phyloP scores from a whole-genome alignment of 805 yeast genomes.

The Metschnikowia kunwiensis region DNA sequence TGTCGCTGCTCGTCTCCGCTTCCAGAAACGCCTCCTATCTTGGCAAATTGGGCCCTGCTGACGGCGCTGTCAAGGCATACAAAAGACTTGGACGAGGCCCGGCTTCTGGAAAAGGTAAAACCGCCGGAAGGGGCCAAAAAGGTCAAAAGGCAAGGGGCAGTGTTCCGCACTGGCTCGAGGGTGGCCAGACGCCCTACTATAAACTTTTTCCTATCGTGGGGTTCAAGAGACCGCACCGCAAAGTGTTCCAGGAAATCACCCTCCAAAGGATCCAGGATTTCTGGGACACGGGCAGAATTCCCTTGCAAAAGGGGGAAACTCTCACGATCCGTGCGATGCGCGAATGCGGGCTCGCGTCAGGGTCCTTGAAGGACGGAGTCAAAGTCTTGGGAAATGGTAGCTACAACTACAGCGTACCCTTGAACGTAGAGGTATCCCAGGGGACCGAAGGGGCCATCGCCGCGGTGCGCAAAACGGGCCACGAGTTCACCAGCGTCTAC shows the following conservation, averaged over 20 bases:
- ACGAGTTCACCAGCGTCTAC: constrained; percentile 70
- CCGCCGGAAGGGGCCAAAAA: constrained; percentile 95
- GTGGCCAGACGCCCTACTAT: constrained; percentile 95
- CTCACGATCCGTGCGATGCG: constrained; percentile 76
- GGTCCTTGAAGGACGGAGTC: constrained; percentile 74
- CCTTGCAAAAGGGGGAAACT: constrained; percentile 54
- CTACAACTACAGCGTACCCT: constrained; percentile 49
- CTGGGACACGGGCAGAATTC: constrained; percentile 63
- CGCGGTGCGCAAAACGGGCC: constrained; percentile 69
- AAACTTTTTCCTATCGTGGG: constrained; percentile 86
- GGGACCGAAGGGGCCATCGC: constrained; percentile 75
- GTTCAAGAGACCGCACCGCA: constrained; percentile 63
- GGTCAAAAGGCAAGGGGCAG: constrained; percentile 97
- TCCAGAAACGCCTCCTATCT: constrained; percentile 46
- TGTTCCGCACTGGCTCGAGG: constrained; percentile 93
- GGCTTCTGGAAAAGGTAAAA: constrained; percentile 87
- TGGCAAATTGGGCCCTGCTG: constrained; percentile 55
- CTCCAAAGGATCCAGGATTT: constrained; percentile 68
- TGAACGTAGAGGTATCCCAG: constrained; percentile 76
- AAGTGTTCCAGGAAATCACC: constrained; percentile 56
- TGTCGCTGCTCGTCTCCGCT: constrained; percentile 6
- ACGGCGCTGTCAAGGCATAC: constrained; percentile 55
- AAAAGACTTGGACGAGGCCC: constrained; percentile 96
- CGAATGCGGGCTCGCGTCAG: constrained; percentile 68
- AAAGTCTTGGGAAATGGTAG: constrained; percentile 69